Percentiles rank a stretch among this genome's conserved stretches.
Evolutionary conservation across 192 early-diverging fungal species (phyloP).

Genomic region (Mortierella hygrophila): DNA sequence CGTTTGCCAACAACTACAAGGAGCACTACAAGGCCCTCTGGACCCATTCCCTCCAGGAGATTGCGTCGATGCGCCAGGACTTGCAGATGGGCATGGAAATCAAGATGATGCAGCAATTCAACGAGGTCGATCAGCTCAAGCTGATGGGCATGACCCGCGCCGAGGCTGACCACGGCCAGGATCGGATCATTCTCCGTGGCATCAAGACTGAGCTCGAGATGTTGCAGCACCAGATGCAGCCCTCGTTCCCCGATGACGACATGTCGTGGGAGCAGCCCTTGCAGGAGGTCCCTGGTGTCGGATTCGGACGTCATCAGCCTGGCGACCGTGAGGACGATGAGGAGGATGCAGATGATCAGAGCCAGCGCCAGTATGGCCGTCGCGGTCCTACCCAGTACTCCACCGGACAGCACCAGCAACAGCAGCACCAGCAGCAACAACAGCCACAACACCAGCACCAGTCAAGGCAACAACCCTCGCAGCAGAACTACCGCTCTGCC

Average conservation of each 20-base stretch:
- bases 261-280: constrained; percentile 44
- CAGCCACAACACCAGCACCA: constrained; percentile 17
- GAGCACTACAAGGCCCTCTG: constrained; percentile 54
- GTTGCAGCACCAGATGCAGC: constrained; percentile 52
- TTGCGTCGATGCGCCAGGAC: constrained; percentile 54
- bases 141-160: constrained; percentile 50
- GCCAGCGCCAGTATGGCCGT: constrained; percentile 25
- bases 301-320: constrained; percentile 6
- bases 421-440: constrained; percentile 26
- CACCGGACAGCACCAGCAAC: constrained; percentile 18
- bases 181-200: constrained; percentile 42
- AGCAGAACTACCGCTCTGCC: constrained; percentile 23
- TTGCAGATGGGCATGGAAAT: constrained; percentile 57
- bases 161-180: constrained; percentile 51
- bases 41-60: constrained; percentile 55
- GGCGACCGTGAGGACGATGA: constrained; percentile 19
- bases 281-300: constrained; percentile 25
- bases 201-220: constrained; percentile 55
- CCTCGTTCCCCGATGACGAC: constrained; percentile 43
- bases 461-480: background rate
- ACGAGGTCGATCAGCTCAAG: constrained; percentile 54
- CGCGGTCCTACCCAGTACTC: constrained; percentile 22
- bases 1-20: constrained; percentile 57
- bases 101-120: constrained; percentile 58
- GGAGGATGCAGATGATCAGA: constrained; percentile 23